Conservation (phyloP, 305 asterid genomes). For the Fraxinus angustifolia region DNA sequence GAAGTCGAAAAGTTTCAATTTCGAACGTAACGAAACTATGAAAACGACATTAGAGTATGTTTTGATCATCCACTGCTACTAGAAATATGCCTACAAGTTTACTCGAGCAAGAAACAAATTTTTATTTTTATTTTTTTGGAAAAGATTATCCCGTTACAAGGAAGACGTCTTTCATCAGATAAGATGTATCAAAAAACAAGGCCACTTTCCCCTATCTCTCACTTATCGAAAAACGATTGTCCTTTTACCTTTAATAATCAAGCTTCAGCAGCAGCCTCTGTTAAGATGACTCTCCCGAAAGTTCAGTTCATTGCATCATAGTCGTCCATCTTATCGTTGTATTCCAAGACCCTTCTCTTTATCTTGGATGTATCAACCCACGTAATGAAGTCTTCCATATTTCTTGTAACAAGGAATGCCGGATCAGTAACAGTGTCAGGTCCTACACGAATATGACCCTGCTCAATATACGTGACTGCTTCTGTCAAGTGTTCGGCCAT, state of each 20-base stretch:
- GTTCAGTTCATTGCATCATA: constrained; percentile 71
- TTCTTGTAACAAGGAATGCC: constrained; percentile 84
- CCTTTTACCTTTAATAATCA: neutral
- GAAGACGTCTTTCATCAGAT: neutral
- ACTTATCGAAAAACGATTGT: neutral
- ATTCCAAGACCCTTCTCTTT: constrained; percentile 78
- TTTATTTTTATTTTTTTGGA: too few species aligned
- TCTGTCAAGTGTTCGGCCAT: constrained; percentile 92
- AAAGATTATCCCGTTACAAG: neutral
- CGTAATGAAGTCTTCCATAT: constrained; percentile 89
- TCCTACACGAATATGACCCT: constrained; percentile 94
- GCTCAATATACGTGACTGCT: constrained; percentile 85
- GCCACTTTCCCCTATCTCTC: neutral
- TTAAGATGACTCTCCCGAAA: neutral
- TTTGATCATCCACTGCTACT: neutral
- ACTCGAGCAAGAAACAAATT: neutral
- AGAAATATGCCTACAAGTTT: neutral
- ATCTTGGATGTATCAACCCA: constrained; percentile 98
- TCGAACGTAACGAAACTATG: too few species aligned
- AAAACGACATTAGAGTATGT: neutral
- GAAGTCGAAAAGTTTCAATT: neutral
- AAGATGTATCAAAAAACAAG: neutral
- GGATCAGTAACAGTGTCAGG: constrained; percentile 80
- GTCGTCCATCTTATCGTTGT: constrained; percentile 88
- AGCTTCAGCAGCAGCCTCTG: neutral